Base-by-base conservation (phyloP, 1,284 basidiomycete genomes). In the Cryptococcus sp. region DNA sequence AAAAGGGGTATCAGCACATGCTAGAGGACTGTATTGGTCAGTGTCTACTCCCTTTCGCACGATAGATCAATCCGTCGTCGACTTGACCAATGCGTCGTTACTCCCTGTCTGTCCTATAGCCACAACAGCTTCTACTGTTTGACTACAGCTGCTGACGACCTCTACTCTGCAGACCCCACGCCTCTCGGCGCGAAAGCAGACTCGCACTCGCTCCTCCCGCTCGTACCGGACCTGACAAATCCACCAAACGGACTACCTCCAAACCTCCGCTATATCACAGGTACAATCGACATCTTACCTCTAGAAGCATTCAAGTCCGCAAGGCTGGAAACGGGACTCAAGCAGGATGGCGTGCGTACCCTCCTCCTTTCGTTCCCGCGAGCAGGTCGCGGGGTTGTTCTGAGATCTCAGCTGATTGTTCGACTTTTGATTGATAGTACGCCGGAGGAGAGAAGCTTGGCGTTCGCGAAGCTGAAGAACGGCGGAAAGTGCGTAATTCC, bases 11-110 rank as follows among this genome's bases (percentile, higher is more conserved):
- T 59, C 63, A 62, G 13, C 65, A 66, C 40, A 57, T 77, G 25
- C 50, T 77, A 25, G 71, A 73, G 55, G 75, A 77, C 56, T 71
- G 70, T 58, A 77, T 77, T 23, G 75, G 73, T 75, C 38, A 19
- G 72, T 65, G 5, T 22, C 10, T 47, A 19, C n/a, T 19, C 43
- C 23, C 13, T n/a, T 48, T 23, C n/a, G n/a, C n/a, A n/a, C n/a
- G n/a, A n/a, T n/a, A n/a, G n/a, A n/a, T n/a, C n/a, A n/a, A n/a
- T n/a, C n/a, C 2, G 30, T 8, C 13, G 3, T 35, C 30, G 10
- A 35, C 30, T 4, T 35, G 30, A 48, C 48, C 17, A 17, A 2
- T 15, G 23, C 19, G 42, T 48, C 27, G 22, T 48, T 40, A 41
- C 8, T 20, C 54, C 11, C 43, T 1, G 27, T 50, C 6, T 20